Evolutionary conservation across 129 eudicot species (phyloP).

Genomic region (Flaveria trinervia): DNA sequence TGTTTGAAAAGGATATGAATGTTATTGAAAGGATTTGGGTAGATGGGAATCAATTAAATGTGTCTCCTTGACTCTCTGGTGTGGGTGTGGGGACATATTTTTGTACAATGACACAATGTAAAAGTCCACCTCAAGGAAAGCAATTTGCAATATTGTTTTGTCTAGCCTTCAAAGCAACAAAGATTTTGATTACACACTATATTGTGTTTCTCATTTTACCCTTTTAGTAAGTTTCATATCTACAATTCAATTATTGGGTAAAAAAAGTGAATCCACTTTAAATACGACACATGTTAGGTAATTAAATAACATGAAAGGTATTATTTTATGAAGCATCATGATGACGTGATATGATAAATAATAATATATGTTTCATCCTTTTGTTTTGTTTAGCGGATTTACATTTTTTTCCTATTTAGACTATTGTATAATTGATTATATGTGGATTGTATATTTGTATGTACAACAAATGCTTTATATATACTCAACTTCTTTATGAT

Average conservation of each 20-base stretch:
- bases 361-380: neutral
- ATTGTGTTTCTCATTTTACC: constrained; percentile 12
- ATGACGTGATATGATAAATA: neutral
- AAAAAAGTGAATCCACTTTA: neutral
- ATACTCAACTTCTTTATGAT: neutral
- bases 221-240: constrained; percentile 10
- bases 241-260: neutral
- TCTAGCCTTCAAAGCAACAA: constrained; percentile 44
- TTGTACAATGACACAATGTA: constrained; percentile 31
- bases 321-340: neutral
- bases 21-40: constrained; percentile 23
- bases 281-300: neutral
- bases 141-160: constrained; percentile 31
- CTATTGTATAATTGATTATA: neutral
- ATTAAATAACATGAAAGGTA: neutral
- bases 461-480: neutral
- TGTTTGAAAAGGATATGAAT: neutral
- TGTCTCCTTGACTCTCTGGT: constrained; percentile 34
- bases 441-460: neutral
- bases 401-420: neutral
- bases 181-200: constrained; percentile 30
- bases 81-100: constrained; percentile 33
- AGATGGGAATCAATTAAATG: constrained; percentile 35
- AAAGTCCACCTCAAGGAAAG: constrained; percentile 38
- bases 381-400: neutral